These are phyloP conservation scores for Luffa acutangula DNA, from an alignment of 306 rosid species.

Conservation along the genomic window DNA sequence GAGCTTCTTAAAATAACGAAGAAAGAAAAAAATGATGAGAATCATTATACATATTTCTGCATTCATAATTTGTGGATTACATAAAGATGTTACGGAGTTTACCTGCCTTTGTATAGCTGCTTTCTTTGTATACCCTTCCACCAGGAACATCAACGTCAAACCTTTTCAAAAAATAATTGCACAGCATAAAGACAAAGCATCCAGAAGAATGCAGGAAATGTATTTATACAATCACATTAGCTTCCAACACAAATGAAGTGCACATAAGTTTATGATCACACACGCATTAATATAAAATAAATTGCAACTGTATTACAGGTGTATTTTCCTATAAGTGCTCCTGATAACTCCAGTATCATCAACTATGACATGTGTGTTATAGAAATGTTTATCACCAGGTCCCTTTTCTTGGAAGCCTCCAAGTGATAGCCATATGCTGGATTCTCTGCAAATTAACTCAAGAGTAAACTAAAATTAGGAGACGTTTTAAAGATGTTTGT, in stretches of 20 bases:
- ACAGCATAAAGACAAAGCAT: not conserved
- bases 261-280: not conserved
- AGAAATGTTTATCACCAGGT: conserved; percentile 60
- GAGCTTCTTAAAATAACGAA: not conserved
- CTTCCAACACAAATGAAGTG: not conserved
- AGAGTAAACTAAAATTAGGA: not conserved
- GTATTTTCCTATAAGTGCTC: conserved; percentile 73
- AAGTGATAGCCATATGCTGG: conserved; percentile 89
- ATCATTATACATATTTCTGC: not conserved
- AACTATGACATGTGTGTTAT: conserved; percentile 73
- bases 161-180: conserved; percentile 31
- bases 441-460: conserved; percentile 48
- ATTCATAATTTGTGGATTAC: not conserved
- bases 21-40: not conserved
- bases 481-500: not conserved
- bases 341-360: conserved; percentile 70
- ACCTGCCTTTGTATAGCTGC: conserved; percentile 81
- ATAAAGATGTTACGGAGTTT: conserved; percentile 1
- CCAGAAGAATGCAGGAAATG: not conserved
- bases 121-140: conserved; percentile 81
- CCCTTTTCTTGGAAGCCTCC: conserved; percentile 95
- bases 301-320: conserved; percentile 42
- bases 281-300: not conserved
- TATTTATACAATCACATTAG: not conserved
- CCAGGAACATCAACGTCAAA: conserved; percentile 95